Conservation (phyloP, 2,329 filamentous ascomycete species). For the Neoscytalidium dimidiatum region DNA sequence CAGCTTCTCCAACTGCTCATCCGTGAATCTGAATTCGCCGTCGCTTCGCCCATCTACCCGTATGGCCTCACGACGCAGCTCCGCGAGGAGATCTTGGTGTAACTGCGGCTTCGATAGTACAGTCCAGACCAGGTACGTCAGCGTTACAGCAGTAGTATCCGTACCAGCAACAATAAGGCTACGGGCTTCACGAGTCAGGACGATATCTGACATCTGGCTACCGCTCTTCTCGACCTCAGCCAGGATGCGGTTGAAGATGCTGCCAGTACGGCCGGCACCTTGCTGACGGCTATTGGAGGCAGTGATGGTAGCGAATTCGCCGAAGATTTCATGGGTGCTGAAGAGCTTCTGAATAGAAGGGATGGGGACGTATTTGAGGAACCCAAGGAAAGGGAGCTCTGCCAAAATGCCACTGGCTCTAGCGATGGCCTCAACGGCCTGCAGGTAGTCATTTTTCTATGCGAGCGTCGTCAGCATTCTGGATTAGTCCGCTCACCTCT, state of each 20-base stretch:
- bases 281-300: conserved; percentile 33
- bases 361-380: conserved; percentile 35
- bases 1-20: conserved; percentile 32
- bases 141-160: conserved; percentile 35
- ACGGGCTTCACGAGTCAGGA: conserved; percentile 26
- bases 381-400: conserved; percentile 30
- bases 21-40: conserved; percentile 24
- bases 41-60: conserved; percentile 18
- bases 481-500: no score
- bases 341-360: conserved; percentile 34
- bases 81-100: background rate
- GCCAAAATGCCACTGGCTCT: conserved; percentile 38
- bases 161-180: conserved; percentile 37
- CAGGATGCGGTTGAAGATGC: conserved; percentile 37
- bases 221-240: conserved; percentile 36
- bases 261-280: conserved; percentile 31
- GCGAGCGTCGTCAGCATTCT: no score
- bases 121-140: conserved; percentile 38
- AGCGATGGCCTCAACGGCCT: conserved; percentile 36
- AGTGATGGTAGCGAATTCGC: conserved; percentile 31
- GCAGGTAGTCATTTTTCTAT: conserved; percentile 38
- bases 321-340: conserved; percentile 35
- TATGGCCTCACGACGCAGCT: conserved; percentile 24
- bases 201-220: conserved; percentile 33
- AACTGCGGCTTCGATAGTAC: conserved; percentile 26